phyloP scores from a whole-genome alignment of 2,329 filamentous ascomycete genomes.

The Hawksworthiomyces lignivorus region DNA sequence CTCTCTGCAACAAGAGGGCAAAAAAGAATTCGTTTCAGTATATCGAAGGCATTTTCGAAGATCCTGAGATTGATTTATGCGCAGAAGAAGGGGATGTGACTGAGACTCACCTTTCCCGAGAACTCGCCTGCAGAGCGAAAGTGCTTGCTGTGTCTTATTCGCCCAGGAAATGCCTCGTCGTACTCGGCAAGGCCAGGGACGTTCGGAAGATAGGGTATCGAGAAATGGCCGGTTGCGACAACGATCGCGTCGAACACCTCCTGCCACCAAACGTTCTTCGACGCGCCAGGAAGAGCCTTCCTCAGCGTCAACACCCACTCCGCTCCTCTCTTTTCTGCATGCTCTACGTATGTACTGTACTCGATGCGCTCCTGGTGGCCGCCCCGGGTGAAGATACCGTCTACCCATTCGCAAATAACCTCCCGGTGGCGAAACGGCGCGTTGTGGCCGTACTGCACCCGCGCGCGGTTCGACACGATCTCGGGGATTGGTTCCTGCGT shows the following conservation, averaged over 20 bases:
- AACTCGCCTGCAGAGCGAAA: constrained; percentile 40
- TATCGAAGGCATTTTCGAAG: too few relatives aligned
- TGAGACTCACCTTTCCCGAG: too few relatives aligned
- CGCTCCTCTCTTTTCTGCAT: constrained; percentile 34
- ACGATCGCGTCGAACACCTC: constrained; percentile 57
- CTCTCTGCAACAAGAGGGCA: too few relatives aligned
- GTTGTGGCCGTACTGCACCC: constrained; percentile 44
- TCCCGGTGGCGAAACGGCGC: constrained; percentile 56
- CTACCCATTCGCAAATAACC: constrained; percentile 46
- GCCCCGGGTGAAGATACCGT: constrained; percentile 34
- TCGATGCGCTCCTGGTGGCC: constrained; percentile 31
- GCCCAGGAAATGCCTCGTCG: constrained; percentile 36
- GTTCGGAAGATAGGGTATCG: constrained; percentile 43
- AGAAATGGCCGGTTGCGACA: constrained; percentile 60
- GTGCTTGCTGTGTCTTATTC: constrained; percentile 47
- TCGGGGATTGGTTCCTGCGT: constrained; percentile 14
- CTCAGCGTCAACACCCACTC: constrained; percentile 46
- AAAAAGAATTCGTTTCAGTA: too few relatives aligned
- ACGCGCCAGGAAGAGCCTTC: constrained; percentile 16
- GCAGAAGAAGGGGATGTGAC: too few relatives aligned
- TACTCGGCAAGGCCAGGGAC: constrained; percentile 41
- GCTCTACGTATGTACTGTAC: constrained; percentile 55
- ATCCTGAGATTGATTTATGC: too few relatives aligned
- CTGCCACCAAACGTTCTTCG: constrained; percentile 49
- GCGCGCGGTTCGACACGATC: too few relatives aligned